Conservation (phyloP, 208 protist species). For the Trichomonas vaginalis region DNA sequence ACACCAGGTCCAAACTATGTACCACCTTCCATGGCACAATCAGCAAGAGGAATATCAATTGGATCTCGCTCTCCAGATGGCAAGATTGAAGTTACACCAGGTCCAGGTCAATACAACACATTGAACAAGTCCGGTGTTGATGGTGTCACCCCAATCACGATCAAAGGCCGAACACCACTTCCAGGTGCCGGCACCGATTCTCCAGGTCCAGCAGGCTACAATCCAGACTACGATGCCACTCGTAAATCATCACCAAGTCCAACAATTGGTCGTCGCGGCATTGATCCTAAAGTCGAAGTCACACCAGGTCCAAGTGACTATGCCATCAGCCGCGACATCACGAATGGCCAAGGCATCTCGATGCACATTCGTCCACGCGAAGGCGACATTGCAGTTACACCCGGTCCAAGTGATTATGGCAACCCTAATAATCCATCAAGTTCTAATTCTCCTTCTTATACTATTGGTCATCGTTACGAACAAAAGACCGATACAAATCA, state of each 20-base stretch:
- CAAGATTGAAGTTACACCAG: not conserved
- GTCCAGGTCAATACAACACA: not conserved
- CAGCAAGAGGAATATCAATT: not conserved
- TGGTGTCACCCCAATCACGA: not conserved
- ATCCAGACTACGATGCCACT: not conserved
- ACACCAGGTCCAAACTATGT: slow-evolving; percentile 1
- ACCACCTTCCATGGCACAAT: not conserved
- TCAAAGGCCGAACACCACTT: not conserved
- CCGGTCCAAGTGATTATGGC: not conserved
- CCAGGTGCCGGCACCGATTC: not conserved
- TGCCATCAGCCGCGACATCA: not conserved
- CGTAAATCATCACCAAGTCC: not conserved
- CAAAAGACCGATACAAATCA: not conserved
- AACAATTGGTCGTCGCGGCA: not conserved
- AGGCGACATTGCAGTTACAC: not conserved
- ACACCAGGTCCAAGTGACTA: not conserved
- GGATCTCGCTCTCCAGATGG: not conserved
- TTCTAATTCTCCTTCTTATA: not conserved
- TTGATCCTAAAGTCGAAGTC: not conserved
- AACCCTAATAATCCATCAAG: not conserved
- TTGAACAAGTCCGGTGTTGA: not conserved
- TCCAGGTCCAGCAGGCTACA: not conserved
- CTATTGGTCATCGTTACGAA: not conserved
- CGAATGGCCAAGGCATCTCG: not conserved
- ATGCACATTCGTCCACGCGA: not conserved